phyloP scores from a whole-genome alignment of 441 rosid genomes.

The Geranium incanum region DNA sequence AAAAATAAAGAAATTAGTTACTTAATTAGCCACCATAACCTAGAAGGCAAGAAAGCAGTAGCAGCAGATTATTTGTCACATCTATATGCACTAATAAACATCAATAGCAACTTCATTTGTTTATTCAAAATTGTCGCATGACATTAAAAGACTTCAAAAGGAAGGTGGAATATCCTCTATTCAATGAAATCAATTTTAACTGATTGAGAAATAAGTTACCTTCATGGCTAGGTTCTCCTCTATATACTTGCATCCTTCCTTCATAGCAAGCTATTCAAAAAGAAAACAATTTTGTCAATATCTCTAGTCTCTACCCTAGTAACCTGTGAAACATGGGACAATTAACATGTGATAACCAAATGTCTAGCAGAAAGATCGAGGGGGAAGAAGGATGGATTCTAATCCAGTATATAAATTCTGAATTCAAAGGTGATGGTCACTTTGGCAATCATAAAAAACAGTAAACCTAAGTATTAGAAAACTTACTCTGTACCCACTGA shows the following conservation, averaged over 20 bases:
- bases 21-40: neutral
- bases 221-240: slow-evolving; percentile 84
- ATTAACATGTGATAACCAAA: neutral
- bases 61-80: neutral
- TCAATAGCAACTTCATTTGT: neutral
- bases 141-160: neutral
- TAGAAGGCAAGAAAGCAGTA: neutral
- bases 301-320: neutral
- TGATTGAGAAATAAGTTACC: slow-evolving; percentile 33
- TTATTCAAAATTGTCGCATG: neutral
- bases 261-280: slow-evolving; percentile 81
- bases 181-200: neutral
- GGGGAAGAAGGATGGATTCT: neutral
- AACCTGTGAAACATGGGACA: neutral
- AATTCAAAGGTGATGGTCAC: neutral
- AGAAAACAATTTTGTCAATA: slow-evolving; percentile 11
- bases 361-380: neutral
- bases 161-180: neutral
- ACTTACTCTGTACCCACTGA: slow-evolving; percentile 85
- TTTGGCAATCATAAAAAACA: neutral
- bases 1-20: neutral
- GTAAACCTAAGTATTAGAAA: neutral
- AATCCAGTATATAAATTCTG: neutral
- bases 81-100: slow-evolving; percentile 1
- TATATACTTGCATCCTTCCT: slow-evolving; percentile 90